Evolutionary conservation across 2,329 filamentous ascomycete species (phyloP), one percentile per base, ranked within the genome.

Genomic region (Pyrenophora tritici-repentis): DNA sequence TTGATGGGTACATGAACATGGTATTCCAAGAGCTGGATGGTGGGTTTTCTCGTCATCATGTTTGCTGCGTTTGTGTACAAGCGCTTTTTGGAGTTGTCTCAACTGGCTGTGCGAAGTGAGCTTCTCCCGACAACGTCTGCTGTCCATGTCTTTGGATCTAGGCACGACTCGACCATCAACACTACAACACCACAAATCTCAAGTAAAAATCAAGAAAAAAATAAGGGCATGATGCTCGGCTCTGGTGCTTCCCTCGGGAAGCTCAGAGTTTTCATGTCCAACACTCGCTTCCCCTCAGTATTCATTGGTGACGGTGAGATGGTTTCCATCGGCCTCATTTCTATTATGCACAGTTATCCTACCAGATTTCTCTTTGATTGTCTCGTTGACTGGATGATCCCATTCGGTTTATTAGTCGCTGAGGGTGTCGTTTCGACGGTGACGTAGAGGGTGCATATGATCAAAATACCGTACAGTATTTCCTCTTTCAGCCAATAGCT

Each of bases 161-260:
- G 63, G 64, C 61, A 62, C 51, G 59, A 60, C 58, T 56, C 50
- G 35, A 59, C 50, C 46, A 57, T 59, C 53, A 59, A 62, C 53
- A 60, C 54, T 53, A 54, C 60, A 52, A 31, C 58, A 63, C 46
- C 42, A 55, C 43, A 51, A 51, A 52, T 32, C 52, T 55, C 43
- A 57, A 36, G 50, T 56, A 58, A 63, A 64, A 66, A 65, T 44
- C 40, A 50, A 62, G 50, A 57, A 55, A 65, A 71, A 71, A 70
- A 58, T 63, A 65, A 66, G 65, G 68, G 66, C 65, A 68, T 68
- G 55, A 63, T 64, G 62, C 65, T 68, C 63, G 42, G 52, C 62
- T 61, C 58, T 57, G 33, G 33, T 47, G 43, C 41, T 32, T 54
- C 39, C 37, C 31, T 47, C 12, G 33, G 35, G 44, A 40, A 51